Evolutionary conservation across 257 asterid species (phyloP), one percentile per base, ranked within the genome.

Genomic region (Ligustrum vulgare): DNA sequence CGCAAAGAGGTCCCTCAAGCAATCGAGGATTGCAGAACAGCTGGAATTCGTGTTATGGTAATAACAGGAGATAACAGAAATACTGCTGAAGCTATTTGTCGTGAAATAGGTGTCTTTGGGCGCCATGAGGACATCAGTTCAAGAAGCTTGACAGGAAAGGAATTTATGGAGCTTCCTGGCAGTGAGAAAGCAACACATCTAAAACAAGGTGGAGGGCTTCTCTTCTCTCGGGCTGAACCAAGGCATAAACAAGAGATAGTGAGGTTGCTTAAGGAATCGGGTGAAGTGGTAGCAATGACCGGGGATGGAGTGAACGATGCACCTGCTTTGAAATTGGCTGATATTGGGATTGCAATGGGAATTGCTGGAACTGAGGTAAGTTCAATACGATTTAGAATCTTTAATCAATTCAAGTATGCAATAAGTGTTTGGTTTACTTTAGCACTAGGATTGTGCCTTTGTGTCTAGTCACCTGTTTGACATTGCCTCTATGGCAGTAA

Each of bases 281-380:
- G 97, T 75, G 99, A 95, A 86, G 98, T 95, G 66, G 99, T 95
- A 34, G 99, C 99, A 34, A 95, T 95, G 99, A 95, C 99, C 31
- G 99, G 99, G 62, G 99, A 95, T 88, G 99, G 99, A 72, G 99
- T 95, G 79, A 95, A 93, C 70, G 98, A 93, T 83, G 98, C 97
- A 37, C 98, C 98, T 73, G 98, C 98, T 28, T 77, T 93, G 80
- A 95, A 93, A 81, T 80, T 93, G 83, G 99, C 99, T 54, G 99
- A 95, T 84, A 95, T 93, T 81, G 99, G 99, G 75, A 90, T 95
- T 80, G 98, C 98, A 28, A 95, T 95, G 99, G 99, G 99, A 73
- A 95, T 95, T 74, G 68, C 96, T 5, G 99, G 99, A 79, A 95
- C 99, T 22, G 99, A 95, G 98, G 99, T 91, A 67, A 76, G 31